phyloP scores from a whole-genome alignment of 1,139 yeast species.

The Diutina sp. region DNA sequence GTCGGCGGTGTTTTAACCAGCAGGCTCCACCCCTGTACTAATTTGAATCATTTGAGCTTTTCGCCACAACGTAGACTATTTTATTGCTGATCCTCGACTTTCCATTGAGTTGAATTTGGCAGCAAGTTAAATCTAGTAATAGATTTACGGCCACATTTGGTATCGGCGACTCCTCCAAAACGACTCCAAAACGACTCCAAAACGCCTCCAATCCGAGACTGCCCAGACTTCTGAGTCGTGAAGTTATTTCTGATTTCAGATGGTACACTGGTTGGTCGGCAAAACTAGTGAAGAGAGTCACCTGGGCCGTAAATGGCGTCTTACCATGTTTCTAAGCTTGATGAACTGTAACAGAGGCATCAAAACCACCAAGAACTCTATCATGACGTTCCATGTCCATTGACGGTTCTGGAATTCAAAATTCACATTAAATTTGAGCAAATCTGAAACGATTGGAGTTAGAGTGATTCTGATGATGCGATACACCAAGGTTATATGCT shows the following conservation, averaged over 20 bases:
- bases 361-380: conserved; percentile 68
- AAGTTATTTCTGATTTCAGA: conserved; percentile 34
- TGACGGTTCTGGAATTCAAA: conserved; percentile 85
- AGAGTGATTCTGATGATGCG: conserved; percentile 47
- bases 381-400: conserved; percentile 80
- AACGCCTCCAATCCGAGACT: conserved; percentile 8
- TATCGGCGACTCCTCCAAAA: conserved; percentile 23
- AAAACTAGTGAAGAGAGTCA: conserved; percentile 24
- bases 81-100: conserved; percentile 32
- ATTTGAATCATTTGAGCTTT: conserved; percentile 28
- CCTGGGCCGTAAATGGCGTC: conserved; percentile 9
- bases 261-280: conserved; percentile 59
- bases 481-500: conserved; percentile 44
- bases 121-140: conserved; percentile 66
- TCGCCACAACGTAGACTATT: conserved; percentile 39
- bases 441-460: conserved; percentile 36
- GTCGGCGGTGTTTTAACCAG: conserved; percentile 14
- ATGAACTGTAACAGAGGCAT: conserved; percentile 49
- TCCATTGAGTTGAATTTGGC: conserved; percentile 37
- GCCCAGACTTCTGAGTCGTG: conserved; percentile 15
- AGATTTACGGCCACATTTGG: conserved; percentile 68
- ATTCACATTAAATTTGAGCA: conserved; percentile 50
- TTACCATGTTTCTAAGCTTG: conserved; percentile 20
- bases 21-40: conserved; percentile 23
- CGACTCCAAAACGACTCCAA: conserved; percentile 11